Percentiles rank a stretch among this genome's conserved stretches.
Evolutionary conservation across 805 yeast genomes (phyloP).

Genomic region (Millerago galiae): DNA sequence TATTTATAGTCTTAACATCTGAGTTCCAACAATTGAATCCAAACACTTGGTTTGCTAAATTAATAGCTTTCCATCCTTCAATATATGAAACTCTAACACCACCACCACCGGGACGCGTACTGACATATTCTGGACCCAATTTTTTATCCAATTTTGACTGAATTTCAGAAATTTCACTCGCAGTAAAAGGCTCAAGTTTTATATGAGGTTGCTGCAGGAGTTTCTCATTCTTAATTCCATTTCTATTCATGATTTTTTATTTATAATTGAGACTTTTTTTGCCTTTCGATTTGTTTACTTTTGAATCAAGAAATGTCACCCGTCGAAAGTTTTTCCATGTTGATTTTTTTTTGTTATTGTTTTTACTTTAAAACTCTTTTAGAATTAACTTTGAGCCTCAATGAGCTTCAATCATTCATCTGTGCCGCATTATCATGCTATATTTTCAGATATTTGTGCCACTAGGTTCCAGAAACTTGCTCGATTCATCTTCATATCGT

Average conservation of each 20-base stretch:
- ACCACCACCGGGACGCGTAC: slow-evolving; percentile 72
- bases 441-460: slow-evolving; percentile 35
- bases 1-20: slow-evolving; percentile 56
- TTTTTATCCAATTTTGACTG: slow-evolving; percentile 36
- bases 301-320: not conserved
- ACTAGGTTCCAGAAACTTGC: slow-evolving; percentile 34
- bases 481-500: slow-evolving; percentile 26
- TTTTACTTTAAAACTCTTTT: not conserved
- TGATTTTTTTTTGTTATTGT: not conserved
- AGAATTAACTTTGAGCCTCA: not conserved
- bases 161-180: slow-evolving; percentile 22
- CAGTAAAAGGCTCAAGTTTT: slow-evolving; percentile 16
- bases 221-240: slow-evolving; percentile 5
- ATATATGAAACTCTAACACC: slow-evolving; percentile 63
- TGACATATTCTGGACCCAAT: slow-evolving; percentile 73
- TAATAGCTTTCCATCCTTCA: slow-evolving; percentile 81
- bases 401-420: slow-evolving; percentile 2
- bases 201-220: not conserved
- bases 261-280: not conserved
- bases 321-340: not conserved
- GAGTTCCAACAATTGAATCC: slow-evolving; percentile 84
- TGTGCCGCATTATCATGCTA: slow-evolving; percentile 29
- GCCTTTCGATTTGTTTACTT: slow-evolving; percentile 6
- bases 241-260: slow-evolving; percentile 4
- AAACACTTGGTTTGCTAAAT: slow-evolving; percentile 73